phyloP scores from a whole-genome alignment of 1,139 yeast genomes.

The Candida freyschussii region DNA sequence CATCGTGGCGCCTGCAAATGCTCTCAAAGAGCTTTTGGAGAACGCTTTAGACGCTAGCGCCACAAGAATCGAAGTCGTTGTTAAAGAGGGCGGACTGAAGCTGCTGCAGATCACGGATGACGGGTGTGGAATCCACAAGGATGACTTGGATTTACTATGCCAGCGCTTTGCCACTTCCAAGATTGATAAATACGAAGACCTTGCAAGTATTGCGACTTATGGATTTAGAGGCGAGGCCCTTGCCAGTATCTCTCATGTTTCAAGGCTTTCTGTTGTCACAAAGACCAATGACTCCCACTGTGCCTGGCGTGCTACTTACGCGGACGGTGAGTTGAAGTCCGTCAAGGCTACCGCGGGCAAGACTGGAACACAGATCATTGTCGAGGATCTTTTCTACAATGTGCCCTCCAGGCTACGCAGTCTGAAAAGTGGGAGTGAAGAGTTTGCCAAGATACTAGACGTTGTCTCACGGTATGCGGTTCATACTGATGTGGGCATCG shows the following conservation, averaged over 20 bases:
- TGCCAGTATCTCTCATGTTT: conserved; percentile 61
- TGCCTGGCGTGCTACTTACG: conserved; percentile 64
- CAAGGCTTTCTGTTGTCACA: conserved; percentile 72
- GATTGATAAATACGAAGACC: conserved; percentile 45
- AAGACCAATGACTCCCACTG: conserved; percentile 55
- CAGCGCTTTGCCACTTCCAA: conserved; percentile 74
- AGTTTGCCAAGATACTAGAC: conserved; percentile 70
- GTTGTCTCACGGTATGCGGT: conserved; percentile 82
- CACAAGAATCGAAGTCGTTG: conserved; percentile 52
- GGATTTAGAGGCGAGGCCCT: conserved; percentile 87
- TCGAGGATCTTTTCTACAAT: conserved; percentile 88
- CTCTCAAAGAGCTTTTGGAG: conserved; percentile 70
- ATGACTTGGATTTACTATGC: conserved; percentile 57
- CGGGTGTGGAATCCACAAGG: conserved; percentile 65
- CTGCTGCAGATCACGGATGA: conserved; percentile 66
- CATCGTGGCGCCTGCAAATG: conserved; percentile 88
- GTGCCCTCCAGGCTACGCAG: conserved; percentile 74
- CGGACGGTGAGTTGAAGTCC: conserved; percentile 52
- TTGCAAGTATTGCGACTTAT: conserved; percentile 47
- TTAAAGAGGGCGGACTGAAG: conserved; percentile 62
- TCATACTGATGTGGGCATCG: conserved; percentile 66
- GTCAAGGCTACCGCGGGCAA: conserved; percentile 74
- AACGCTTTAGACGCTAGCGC: conserved; percentile 78
- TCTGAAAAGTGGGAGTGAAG: conserved; percentile 64
- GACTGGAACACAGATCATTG: conserved; percentile 78